Evolutionary conservation across 345 rosid species (phyloP).

Genomic region (Jatropha curcas): DNA sequence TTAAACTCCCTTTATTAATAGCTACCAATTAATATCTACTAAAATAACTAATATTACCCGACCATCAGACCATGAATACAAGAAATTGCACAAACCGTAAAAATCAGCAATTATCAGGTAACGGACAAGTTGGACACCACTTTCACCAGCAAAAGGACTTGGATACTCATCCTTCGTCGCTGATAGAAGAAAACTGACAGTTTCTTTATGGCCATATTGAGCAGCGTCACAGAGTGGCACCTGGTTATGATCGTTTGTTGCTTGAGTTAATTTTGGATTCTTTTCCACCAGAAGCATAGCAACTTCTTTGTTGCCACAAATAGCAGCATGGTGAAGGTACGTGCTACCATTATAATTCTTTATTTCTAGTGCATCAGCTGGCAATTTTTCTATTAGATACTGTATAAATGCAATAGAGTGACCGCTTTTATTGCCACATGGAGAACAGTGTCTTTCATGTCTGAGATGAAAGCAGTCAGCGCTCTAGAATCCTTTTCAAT

Average conservation of each 20-base stretch:
- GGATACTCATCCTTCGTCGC: background rate
- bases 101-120: background rate
- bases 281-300: conserved; percentile 8
- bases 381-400: conserved; percentile 6
- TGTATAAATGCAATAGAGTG: background rate
- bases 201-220: background rate
- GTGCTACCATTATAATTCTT: background rate
- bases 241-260: rapidly evolving
- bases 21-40: too few relatives aligned
- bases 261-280: background rate
- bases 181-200: conserved; percentile 6
- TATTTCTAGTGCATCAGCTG: background rate
- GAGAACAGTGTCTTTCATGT: background rate
- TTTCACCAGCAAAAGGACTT: conserved; percentile 3
- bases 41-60: too few relatives aligned
- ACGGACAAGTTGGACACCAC: background rate
- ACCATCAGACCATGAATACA: too few relatives aligned
- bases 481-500: background rate
- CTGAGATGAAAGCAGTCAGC: background rate
- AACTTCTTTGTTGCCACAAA: background rate
- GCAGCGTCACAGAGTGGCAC: conserved; percentile 6
- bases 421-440: conserved; percentile 1
- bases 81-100: background rate
- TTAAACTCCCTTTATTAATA: too few relatives aligned
- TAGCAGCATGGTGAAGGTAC: conserved; percentile 25